phyloP scores from a whole-genome alignment of 805 yeast species.

The Yamadazyma paraphyllophila region DNA sequence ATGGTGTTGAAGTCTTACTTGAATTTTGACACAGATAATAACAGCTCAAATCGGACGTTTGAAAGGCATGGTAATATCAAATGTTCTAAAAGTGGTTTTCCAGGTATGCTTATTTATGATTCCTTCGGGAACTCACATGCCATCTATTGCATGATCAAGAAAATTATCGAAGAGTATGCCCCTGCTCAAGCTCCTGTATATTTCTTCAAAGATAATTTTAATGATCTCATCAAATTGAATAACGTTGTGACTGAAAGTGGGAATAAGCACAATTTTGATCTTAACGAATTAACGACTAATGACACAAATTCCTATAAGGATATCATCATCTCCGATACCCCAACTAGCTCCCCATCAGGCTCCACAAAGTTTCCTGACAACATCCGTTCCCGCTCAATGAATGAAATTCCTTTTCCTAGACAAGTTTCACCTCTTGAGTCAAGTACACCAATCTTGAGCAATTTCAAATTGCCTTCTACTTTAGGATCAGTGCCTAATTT shows the following conservation, averaged over 20 bases:
- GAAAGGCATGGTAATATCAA: conserved; percentile 14
- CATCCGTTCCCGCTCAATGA: conserved; percentile 18
- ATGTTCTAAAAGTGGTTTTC: conserved; percentile 28
- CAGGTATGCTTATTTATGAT: conserved; percentile 50
- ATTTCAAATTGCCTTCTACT: conserved; percentile 50
- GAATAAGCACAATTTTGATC: conserved; percentile 12
- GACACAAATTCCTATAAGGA: conserved; percentile 9
- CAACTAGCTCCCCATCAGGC: not conserved
- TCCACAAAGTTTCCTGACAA: not conserved
- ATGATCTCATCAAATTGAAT: not conserved
- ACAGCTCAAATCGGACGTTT: not conserved
- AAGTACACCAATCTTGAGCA: conserved; percentile 43
- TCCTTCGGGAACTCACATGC: conserved; percentile 33
- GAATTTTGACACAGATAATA: conserved; percentile 7
- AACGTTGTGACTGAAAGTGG: conserved; percentile 7
- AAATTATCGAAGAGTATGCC: conserved; percentile 44
- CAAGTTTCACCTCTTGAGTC: conserved; percentile 12
- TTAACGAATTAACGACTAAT: conserved; percentile 9
- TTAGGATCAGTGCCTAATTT: conserved; percentile 18
- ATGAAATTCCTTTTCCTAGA: conserved; percentile 13
- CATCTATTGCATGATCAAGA: conserved; percentile 47
- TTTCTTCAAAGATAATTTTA: conserved; percentile 10
- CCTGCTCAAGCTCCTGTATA: conserved; percentile 4
- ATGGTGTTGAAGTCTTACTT: conserved; percentile 28
- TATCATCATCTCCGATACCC: conserved; percentile 7